A percentile compares a stretch with the other conserved stretches of the same genome.
Evolutionary conservation across 371 early-diverging fungal species (phyloP).

Genomic region (Chytridiales sp.): DNA sequence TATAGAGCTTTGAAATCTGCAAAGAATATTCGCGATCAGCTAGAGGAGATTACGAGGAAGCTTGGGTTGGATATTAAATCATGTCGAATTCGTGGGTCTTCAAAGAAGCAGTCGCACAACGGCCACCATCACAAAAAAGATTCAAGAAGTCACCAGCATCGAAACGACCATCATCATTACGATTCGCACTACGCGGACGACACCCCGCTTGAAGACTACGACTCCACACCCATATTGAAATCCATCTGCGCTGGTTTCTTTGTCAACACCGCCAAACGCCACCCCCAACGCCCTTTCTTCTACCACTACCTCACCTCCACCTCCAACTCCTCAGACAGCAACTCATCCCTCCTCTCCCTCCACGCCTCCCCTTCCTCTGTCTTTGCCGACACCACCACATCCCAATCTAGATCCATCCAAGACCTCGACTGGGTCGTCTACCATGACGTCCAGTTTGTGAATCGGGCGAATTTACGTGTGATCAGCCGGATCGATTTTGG

Average conservation of each 20-base stretch:
- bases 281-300: conserved; percentile 62
- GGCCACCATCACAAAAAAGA: background rate
- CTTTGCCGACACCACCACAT: conserved; percentile 17
- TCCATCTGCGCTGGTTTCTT: conserved; percentile 74
- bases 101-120: conserved; percentile 14
- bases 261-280: conserved; percentile 73
- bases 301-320: conserved; percentile 64
- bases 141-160: background rate
- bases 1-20: conserved; percentile 81
- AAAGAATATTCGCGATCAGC: conserved; percentile 81
- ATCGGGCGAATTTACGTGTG: conserved; percentile 41
- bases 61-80: conserved; percentile 51
- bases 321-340: conserved; percentile 9
- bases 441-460: conserved; percentile 47
- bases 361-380: conserved; percentile 63
- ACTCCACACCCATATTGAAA: conserved; percentile 59
- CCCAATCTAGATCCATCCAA: conserved; percentile 10
- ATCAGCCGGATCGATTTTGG: conserved; percentile 40
- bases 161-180: background rate
- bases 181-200: background rate
- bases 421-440: conserved; percentile 81
- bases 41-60: conserved; percentile 72
- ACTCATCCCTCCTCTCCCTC: conserved; percentile 56
- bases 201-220: conserved; percentile 19
- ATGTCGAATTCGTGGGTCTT: conserved; percentile 8